A percentile compares a stretch with the other conserved stretches of the same genome.
phyloP scores from a whole-genome alignment of 495 filamentous ascomycete genomes.

The Podospora sp. region DNA sequence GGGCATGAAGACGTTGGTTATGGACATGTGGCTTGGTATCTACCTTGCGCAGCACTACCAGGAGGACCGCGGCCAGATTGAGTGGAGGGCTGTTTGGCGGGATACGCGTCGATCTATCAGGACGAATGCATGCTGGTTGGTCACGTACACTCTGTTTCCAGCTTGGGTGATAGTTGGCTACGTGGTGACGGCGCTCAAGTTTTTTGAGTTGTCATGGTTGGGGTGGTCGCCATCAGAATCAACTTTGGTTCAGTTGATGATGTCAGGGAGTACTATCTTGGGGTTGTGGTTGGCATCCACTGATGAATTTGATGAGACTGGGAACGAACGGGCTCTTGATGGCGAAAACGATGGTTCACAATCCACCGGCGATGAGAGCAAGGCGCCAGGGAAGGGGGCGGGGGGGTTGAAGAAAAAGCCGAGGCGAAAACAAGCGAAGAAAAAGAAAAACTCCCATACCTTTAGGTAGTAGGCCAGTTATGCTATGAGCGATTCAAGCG shows the following conservation, averaged over 20 bases:
- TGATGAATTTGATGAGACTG: background rate
- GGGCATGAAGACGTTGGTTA: background rate
- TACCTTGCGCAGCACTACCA: conserved; percentile 8
- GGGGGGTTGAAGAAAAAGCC: background rate
- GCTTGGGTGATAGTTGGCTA: background rate
- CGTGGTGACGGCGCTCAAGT: background rate
- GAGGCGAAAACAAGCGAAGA: background rate
- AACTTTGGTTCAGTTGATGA: background rate
- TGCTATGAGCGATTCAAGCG: background rate
- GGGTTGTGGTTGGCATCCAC: background rate
- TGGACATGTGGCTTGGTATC: conserved; percentile 14
- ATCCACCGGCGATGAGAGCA: background rate
- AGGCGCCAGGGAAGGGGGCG: background rate
- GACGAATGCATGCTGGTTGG: background rate
- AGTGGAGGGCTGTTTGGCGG: background rate
- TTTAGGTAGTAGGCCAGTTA: background rate
- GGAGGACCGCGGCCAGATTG: background rate
- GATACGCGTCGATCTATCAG: background rate
- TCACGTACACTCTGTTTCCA: background rate
- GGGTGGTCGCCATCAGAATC: background rate
- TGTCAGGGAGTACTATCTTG: background rate
- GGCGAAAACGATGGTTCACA: background rate
- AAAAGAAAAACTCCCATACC: conserved; percentile 1
- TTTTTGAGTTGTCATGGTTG: background rate
- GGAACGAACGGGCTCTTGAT: background rate